Conservation (phyloP, 176 grass and related monocot species). For the Aegilops speltoides region DNA sequence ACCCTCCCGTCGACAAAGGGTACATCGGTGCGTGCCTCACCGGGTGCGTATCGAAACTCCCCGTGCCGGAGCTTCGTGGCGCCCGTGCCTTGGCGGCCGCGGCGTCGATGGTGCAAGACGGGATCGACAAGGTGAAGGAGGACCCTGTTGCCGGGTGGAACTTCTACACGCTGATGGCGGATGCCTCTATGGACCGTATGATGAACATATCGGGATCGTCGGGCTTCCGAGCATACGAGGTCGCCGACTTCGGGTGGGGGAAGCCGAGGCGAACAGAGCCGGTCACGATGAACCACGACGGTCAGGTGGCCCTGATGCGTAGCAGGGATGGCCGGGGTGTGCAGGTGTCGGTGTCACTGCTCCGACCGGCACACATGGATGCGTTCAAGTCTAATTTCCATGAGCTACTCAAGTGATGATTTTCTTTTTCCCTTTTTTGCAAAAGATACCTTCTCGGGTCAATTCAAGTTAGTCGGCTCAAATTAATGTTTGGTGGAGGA, state of each 20-base stretch:
- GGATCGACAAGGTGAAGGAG: neutral
- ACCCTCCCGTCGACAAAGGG: constrained; percentile 16
- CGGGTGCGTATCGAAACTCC: neutral
- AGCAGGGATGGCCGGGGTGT: constrained; percentile 8
- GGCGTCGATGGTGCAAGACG: neutral
- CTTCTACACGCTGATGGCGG: neutral
- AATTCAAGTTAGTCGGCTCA: too few species aligned
- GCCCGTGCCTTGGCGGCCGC: neutral
- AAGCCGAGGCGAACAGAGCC: constrained; percentile 41
- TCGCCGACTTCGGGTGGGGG: constrained; percentile 53
- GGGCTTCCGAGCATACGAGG: constrained; percentile 38
- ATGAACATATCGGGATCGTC: constrained; percentile 31
- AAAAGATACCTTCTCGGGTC: too few species aligned
- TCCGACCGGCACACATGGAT: neutral
- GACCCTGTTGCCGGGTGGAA: constrained; percentile 24
- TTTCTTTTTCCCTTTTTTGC: too few species aligned
- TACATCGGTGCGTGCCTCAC: constrained; percentile 40
- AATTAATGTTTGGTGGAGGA: neutral
- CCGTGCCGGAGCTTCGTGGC: constrained; percentile 7
- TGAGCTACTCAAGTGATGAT: neutral
- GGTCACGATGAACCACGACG: constrained; percentile 43
- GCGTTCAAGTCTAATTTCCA: constrained; percentile 13
- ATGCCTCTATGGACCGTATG: neutral
- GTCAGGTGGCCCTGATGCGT: constrained; percentile 21
- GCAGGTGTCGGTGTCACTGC: constrained; percentile 26